Conservation (phyloP, 129 eudicot genomes). For the Helichrysum umbraculigerum region DNA sequence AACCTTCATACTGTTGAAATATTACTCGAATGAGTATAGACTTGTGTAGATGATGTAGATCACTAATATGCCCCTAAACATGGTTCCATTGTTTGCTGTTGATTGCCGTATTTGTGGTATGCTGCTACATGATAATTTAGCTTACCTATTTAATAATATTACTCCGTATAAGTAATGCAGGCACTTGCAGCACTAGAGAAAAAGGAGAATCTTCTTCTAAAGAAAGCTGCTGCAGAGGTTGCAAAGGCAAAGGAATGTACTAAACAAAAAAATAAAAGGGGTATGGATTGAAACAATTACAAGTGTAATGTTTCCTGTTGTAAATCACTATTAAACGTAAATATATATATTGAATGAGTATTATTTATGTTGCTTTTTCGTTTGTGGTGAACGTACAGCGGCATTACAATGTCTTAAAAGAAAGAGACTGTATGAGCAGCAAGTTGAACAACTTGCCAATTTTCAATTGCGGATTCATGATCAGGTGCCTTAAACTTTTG, state of each 20-base stretch:
- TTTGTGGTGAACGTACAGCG: conserved; percentile 29
- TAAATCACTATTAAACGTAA: neutral
- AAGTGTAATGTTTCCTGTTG: neutral
- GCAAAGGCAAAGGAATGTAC: conserved; percentile 49
- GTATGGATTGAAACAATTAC: conserved; percentile 11
- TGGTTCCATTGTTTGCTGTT: neutral
- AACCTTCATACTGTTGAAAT: too few species aligned
- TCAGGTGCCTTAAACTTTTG: conserved; percentile 40
- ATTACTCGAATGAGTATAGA: too few species aligned
- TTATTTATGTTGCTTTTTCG: too few species aligned
- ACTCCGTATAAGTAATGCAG: conserved; percentile 20
- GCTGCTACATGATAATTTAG: neutral
- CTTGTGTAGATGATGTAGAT: too few species aligned
- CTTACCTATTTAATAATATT: neutral
- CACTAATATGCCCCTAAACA: neutral
- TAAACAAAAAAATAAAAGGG: conserved; percentile 46
- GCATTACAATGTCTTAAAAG: conserved; percentile 50
- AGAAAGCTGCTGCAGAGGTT: conserved; percentile 51
- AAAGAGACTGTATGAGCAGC: conserved; percentile 47
- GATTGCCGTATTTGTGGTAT: neutral
- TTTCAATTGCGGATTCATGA: conserved; percentile 55
- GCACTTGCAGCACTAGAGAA: conserved; percentile 50
- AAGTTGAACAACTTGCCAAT: conserved; percentile 55
- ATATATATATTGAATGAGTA: too few species aligned
- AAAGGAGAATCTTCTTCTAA: conserved; percentile 44